Evolutionary conservation across 2,329 filamentous ascomycete genomes (phyloP).

Genomic region (Ophiostoma ips): DNA sequence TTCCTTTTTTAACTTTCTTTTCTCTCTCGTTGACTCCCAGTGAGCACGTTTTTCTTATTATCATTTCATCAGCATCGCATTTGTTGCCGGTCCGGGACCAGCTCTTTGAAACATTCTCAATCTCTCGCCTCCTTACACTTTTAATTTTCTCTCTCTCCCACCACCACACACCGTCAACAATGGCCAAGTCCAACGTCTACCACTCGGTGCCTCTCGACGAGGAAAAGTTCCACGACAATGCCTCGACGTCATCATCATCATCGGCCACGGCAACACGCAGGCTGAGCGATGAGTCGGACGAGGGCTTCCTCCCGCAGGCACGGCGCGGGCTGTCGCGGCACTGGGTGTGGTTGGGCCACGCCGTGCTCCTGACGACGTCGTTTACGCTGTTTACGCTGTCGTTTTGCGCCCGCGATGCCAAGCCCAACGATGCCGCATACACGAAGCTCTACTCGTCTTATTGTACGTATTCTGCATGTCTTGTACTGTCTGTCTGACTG

Average conservation of each 20-base stretch:
- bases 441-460: constrained; percentile 30
- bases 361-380: constrained; percentile 25
- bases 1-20: neutral
- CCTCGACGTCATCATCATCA: constrained; percentile 1
- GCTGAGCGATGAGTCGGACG: constrained; percentile 9
- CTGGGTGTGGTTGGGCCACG: constrained; percentile 28
- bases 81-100: neutral
- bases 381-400: constrained; percentile 27
- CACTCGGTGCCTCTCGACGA: constrained; percentile 24
- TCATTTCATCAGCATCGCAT: neutral
- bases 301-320: constrained; percentile 4
- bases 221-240: constrained; percentile 19
- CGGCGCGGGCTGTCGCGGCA: constrained; percentile 12
- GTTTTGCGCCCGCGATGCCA: constrained; percentile 24
- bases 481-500: too few species aligned
- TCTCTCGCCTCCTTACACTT: neutral
- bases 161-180: constrained; percentile 13
- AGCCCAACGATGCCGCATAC: constrained; percentile 21
- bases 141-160: neutral
- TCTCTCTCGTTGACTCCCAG: neutral
- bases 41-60: neutral
- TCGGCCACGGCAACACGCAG: constrained; percentile 2
- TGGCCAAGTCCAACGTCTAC: constrained; percentile 20
- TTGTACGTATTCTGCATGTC: constrained; percentile 15
- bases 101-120: neutral